Conservation (phyloP, 768 basidiomycete species). For the Phaeolepiota aurea region DNA sequence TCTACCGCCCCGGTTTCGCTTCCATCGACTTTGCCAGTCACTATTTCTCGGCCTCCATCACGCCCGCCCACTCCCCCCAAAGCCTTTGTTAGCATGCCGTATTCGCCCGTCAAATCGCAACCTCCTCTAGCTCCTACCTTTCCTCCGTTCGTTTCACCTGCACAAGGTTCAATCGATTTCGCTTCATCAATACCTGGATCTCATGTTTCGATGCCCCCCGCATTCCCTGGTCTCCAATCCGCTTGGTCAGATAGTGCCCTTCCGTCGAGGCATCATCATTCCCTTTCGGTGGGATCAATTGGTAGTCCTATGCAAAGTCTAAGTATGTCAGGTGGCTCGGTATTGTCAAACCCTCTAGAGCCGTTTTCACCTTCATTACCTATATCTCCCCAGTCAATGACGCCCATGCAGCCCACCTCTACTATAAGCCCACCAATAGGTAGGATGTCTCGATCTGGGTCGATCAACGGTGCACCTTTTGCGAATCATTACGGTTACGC, state of each 20-base stretch:
- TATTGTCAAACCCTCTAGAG: constrained; percentile 8
- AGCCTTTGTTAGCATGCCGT: constrained; percentile 18
- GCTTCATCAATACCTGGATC: constrained; percentile 9
- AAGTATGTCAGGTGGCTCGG: no score
- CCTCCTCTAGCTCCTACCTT: constrained; percentile 11
- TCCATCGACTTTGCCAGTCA: constrained; percentile 8
- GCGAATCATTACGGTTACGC: constrained; percentile 28
- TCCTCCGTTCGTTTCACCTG: constrained; percentile 13
- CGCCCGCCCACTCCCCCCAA: constrained; percentile 22
- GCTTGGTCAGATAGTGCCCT: constrained; percentile 31
- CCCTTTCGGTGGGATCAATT: constrained; percentile 30
- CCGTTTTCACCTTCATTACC: constrained; percentile 13
- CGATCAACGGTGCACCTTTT: constrained; percentile 36
- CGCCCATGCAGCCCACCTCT: constrained; percentile 4
- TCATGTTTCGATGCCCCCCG: constrained; percentile 9
- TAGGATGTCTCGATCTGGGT: constrained; percentile 51
- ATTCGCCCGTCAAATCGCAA: constrained; percentile 18
- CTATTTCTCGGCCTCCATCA: constrained; percentile 24
- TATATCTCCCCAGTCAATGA: constrained; percentile 9
- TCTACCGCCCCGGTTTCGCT: constrained; percentile 7
- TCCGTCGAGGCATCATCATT: constrained; percentile 31
- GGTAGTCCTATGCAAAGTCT: constrained; percentile 12
- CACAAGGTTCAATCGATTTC: constrained; percentile 13
- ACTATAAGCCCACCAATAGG: constrained; percentile 33
- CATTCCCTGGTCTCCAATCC: constrained; percentile 22